A percentile compares a stretch with the other conserved stretches of the same genome.
phyloP scores from a whole-genome alignment of 495 filamentous ascomycete species.

The Aspergillus carlsbadensis region DNA sequence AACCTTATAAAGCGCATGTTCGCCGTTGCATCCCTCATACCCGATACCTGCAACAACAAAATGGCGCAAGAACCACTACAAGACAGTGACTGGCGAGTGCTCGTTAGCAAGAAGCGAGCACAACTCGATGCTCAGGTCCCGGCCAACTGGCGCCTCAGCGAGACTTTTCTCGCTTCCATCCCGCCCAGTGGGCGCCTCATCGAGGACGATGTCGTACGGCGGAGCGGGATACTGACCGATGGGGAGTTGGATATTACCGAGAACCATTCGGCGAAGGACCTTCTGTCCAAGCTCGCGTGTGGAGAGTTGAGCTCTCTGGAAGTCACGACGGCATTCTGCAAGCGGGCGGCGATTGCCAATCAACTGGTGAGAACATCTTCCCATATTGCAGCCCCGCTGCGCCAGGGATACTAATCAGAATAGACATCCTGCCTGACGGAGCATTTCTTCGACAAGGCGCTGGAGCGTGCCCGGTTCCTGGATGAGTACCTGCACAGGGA shows the following conservation, averaged over 20 bases:
- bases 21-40: too few relatives aligned
- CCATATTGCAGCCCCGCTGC: not conserved
- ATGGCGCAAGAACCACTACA: not conserved
- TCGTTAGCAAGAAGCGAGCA: constrained; percentile 22
- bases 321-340: constrained; percentile 51
- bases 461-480: not conserved
- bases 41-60: not conserved
- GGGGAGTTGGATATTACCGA: constrained; percentile 53
- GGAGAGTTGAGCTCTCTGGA: constrained; percentile 37
- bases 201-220: constrained; percentile 18
- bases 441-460: not conserved
- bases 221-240: constrained; percentile 24
- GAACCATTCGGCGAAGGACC: constrained; percentile 44
- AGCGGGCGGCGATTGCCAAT: constrained; percentile 36
- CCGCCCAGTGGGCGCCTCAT: constrained; percentile 16
- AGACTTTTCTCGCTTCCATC: constrained; percentile 2
- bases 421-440: not conserved
- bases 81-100: constrained; percentile 24
- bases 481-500: not conserved
- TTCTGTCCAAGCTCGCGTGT: constrained; percentile 30
- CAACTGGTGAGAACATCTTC: not conserved
- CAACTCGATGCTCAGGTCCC: constrained; percentile 29
- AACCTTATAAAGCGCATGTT: too few relatives aligned
- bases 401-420: not conserved
- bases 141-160: constrained; percentile 24